These are phyloP conservation scores for Chloris gayana DNA, from an alignment of 176 grass and related monocot genomes.

Conservation along the genomic window DNA sequence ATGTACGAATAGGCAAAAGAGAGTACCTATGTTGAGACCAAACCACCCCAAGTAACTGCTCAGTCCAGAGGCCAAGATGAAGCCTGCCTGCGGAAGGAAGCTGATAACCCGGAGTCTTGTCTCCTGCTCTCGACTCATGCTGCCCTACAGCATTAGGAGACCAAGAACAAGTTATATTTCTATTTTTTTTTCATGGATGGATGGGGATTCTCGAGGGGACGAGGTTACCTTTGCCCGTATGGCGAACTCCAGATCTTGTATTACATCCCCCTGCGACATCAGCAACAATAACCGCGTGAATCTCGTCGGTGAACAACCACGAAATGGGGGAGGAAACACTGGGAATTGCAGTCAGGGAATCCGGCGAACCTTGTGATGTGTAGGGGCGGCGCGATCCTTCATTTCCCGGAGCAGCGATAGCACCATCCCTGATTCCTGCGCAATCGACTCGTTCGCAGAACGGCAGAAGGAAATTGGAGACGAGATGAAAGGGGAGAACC, in stretches of 20 bases:
- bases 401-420: not conserved
- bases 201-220: not conserved
- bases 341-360: not conserved
- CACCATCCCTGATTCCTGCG: slow-evolving; percentile 2
- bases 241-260: not conserved
- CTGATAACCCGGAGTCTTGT: not conserved
- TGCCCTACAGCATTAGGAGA: not conserved
- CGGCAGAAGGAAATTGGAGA: not conserved
- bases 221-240: slow-evolving; percentile 2
- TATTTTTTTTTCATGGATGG: too few relatives aligned
- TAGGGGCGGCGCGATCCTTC: not conserved
- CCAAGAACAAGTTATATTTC: not conserved
- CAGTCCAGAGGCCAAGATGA: not conserved
- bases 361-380: not conserved
- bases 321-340: not conserved
- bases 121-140: not conserved
- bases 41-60: slow-evolving; percentile 3
- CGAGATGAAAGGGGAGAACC: not conserved
- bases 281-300: not conserved
- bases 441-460: not conserved
- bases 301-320: not conserved
- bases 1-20: not conserved
- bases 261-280: not conserved
- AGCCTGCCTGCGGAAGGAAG: not conserved
- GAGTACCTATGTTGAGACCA: not conserved